Percentiles rank a stretch among this genome's conserved stretches.
These are phyloP conservation scores for Lachnellula hyalina DNA, from an alignment of 2,329 filamentous ascomycete species.

Conservation along the genomic window DNA sequence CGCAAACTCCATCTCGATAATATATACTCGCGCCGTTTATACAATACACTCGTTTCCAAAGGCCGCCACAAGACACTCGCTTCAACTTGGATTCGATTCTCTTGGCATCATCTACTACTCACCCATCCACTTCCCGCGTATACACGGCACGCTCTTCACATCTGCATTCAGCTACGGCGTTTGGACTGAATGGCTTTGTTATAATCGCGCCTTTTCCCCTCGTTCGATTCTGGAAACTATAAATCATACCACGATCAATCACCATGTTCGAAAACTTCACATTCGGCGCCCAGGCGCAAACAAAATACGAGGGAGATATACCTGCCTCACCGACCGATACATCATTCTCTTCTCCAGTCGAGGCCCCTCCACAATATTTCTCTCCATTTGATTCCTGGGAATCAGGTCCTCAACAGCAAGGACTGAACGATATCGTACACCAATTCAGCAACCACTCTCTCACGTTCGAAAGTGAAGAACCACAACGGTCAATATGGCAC, in stretches of 20 bases:
- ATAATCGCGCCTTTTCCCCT: neutral
- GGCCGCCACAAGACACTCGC: neutral
- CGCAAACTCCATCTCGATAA: neutral
- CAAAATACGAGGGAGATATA: slow-evolving; percentile 5
- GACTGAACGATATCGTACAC: slow-evolving; percentile 8
- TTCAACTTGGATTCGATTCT: neutral
- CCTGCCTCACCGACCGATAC: slow-evolving; percentile 22
- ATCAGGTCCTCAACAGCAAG: neutral
- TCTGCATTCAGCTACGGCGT: slow-evolving; percentile 4
- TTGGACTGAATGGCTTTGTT: slow-evolving; percentile 5
- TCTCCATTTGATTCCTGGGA: neutral
- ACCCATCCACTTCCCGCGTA: neutral
- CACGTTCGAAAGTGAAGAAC: slow-evolving; percentile 9
- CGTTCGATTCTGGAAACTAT: neutral
- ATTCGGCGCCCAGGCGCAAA: slow-evolving; percentile 21
- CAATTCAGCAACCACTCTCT: slow-evolving; percentile 6
- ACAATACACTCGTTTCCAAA: neutral
- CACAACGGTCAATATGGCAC: slow-evolving; percentile 14
- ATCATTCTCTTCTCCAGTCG: slow-evolving; percentile 17
- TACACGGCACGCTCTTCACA: neutral
- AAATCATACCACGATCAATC: neutral
- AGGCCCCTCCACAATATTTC: slow-evolving; percentile 3
- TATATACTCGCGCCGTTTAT: neutral
- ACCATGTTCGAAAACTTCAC: slow-evolving; percentile 28
- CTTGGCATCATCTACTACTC: neutral